Percentiles rank a stretch among this genome's conserved stretches.
These are phyloP conservation scores for Penicillium brasilianum DNA, from an alignment of 2,329 filamentous ascomycete species.

Conservation along the genomic window DNA sequence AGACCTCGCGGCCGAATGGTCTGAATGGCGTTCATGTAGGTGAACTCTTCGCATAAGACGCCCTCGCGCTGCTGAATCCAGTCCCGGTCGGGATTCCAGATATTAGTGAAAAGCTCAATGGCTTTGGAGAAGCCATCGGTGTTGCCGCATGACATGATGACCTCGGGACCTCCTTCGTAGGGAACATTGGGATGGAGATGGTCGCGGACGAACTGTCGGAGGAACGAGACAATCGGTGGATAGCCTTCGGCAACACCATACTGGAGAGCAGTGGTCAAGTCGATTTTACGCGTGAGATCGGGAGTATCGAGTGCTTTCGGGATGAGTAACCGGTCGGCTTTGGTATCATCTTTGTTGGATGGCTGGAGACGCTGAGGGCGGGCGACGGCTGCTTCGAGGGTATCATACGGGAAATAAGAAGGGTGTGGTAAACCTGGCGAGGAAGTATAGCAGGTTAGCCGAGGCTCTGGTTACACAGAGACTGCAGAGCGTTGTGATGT, in stretches of 20 bases:
- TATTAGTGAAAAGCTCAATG: slow-evolving; percentile 74
- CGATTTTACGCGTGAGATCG: slow-evolving; percentile 72
- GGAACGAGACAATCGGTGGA: slow-evolving; percentile 75
- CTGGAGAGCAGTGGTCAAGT: slow-evolving; percentile 80
- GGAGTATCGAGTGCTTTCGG: slow-evolving; percentile 68
- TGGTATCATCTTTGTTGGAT: slow-evolving; percentile 61
- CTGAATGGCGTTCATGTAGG: slow-evolving; percentile 77
- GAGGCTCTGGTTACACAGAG: slow-evolving; percentile 2
- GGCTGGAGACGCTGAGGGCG: slow-evolving; percentile 75
- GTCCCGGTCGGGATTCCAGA: slow-evolving; percentile 73
- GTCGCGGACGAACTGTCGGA: slow-evolving; percentile 77
- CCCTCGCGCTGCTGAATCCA: slow-evolving; percentile 73
- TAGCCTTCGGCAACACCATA: slow-evolving; percentile 86
- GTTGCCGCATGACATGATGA: slow-evolving; percentile 78
- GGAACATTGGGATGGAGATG: slow-evolving; percentile 81
- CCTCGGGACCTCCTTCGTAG: slow-evolving; percentile 75
- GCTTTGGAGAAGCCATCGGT: slow-evolving; percentile 86
- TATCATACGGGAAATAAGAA: slow-evolving; percentile 87
- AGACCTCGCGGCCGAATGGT: slow-evolving; percentile 70
- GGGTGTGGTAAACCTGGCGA: slow-evolving; percentile 75
- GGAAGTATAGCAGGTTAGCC: not conserved
- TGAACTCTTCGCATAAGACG: slow-evolving; percentile 77
- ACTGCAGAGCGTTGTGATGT: slow-evolving; percentile 7
- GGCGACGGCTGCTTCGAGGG: slow-evolving; percentile 80
- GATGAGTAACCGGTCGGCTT: slow-evolving; percentile 66